These are phyloP conservation scores for Penicillium oxalicum DNA, from an alignment of 2,329 filamentous ascomycete genomes.

Conservation along the genomic window DNA sequence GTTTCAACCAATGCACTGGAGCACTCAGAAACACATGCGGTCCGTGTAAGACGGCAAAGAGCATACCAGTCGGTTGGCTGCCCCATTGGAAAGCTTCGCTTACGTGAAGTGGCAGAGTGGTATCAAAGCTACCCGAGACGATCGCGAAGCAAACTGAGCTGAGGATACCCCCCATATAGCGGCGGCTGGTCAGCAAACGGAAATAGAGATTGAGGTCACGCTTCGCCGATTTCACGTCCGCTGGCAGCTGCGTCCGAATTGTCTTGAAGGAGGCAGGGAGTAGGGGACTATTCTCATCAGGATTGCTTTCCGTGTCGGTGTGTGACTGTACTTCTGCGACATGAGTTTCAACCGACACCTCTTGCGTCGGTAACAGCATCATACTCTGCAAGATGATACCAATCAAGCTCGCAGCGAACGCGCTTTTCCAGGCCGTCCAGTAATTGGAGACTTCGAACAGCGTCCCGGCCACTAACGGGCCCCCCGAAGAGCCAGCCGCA, in stretches of 20 bases:
- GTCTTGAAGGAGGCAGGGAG: not conserved
- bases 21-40: conserved; percentile 55
- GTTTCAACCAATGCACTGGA: conserved; percentile 46
- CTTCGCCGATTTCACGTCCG: not conserved
- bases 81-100: conserved; percentile 49
- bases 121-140: conserved; percentile 51
- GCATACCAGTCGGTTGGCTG: conserved; percentile 49
- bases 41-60: conserved; percentile 54
- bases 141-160: conserved; percentile 39
- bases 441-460: conserved; percentile 26
- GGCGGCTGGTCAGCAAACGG: conserved; percentile 21
- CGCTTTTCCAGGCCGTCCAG: conserved; percentile 26
- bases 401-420: conserved; percentile 21
- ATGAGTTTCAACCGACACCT: not conserved
- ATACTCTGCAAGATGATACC: conserved; percentile 26
- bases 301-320: not conserved
- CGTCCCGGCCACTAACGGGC: conserved; percentile 24
- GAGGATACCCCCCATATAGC: conserved; percentile 40
- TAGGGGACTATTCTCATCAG: not conserved
- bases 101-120: conserved; percentile 52
- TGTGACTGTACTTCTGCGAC: not conserved
- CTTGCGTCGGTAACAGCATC: conserved; percentile 16
- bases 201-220: not conserved
- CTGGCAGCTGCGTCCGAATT: not conserved
- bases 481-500: conserved; percentile 22